phyloP scores from a whole-genome alignment of 1,284 basidiomycete genomes.

The Cutaneotrichosporon mucoides region DNA sequence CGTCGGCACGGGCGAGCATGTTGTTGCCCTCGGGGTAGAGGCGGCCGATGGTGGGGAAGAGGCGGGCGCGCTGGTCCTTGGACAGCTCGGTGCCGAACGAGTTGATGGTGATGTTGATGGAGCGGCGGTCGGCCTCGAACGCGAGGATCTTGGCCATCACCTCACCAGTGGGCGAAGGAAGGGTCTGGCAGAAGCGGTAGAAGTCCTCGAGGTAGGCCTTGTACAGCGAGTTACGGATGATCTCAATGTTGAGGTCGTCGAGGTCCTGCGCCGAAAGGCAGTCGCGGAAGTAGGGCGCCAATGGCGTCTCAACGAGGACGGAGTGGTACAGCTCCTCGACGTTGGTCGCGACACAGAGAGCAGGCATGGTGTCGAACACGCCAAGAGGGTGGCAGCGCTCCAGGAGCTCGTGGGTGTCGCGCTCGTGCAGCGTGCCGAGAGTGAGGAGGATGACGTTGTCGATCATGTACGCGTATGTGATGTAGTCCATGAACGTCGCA shows the following conservation, averaged over 20 bases:
- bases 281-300: slow-evolving; percentile 95
- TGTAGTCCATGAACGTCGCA: slow-evolving; percentile 92
- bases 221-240: slow-evolving; percentile 99
- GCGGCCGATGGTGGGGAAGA: slow-evolving; percentile 91
- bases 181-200: slow-evolving; percentile 70
- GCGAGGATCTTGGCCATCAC: slow-evolving; percentile 85
- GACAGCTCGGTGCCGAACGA: slow-evolving; percentile 92
- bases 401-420: slow-evolving; percentile 94
- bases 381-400: slow-evolving; percentile 97
- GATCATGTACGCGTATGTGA: slow-evolving; percentile 98
- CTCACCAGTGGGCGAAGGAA: slow-evolving; percentile 83
- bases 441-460: slow-evolving; percentile 98
- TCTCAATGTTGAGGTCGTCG: slow-evolving; percentile 99
- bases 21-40: slow-evolving; percentile 97
- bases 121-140: slow-evolving; percentile 95
- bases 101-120: slow-evolving; percentile 99
- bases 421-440: slow-evolving; percentile 93
- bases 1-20: slow-evolving; percentile 86
- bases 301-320: slow-evolving; percentile 93
- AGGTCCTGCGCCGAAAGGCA: slow-evolving; percentile 93
- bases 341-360: slow-evolving; percentile 96
- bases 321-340: slow-evolving; percentile 98
- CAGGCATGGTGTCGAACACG: slow-evolving; percentile 97
- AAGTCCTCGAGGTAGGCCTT: slow-evolving; percentile 99
- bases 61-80: slow-evolving; percentile 91